Conservation (phyloP, 768 basidiomycete genomes). For the Hygrophoropsis aurantiaca region DNA sequence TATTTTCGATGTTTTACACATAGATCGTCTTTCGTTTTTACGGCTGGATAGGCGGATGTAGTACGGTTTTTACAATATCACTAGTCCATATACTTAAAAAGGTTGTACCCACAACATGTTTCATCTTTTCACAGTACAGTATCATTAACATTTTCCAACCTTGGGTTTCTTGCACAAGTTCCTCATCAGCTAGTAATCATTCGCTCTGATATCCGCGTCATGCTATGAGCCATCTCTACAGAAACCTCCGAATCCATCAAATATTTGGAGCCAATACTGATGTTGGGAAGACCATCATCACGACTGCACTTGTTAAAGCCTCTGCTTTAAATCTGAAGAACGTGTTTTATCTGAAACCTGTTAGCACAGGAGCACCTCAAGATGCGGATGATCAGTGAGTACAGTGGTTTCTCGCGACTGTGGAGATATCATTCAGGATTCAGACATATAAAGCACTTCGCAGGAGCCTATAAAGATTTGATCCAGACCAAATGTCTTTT, state of each 20-base stretch:
- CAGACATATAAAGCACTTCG: constrained; percentile 68
- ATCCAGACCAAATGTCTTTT: constrained; percentile 74
- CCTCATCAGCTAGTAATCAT: too few relatives aligned
- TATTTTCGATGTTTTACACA: constrained; percentile 19
- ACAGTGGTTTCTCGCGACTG: neutral
- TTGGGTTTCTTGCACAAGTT: too few relatives aligned
- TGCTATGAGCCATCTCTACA: constrained; percentile 75
- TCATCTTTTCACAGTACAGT: too few relatives aligned
- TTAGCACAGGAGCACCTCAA: constrained; percentile 79
- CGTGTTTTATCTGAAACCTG: constrained; percentile 82
- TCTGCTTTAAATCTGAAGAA: constrained; percentile 55
- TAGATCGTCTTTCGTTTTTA: constrained; percentile 10
- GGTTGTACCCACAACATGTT: too few relatives aligned
- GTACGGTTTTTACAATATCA: too few relatives aligned
- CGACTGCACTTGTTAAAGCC: constrained; percentile 78
- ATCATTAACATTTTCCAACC: too few relatives aligned
- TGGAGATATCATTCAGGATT: constrained; percentile 1
- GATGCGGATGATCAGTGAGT: constrained; percentile 86
- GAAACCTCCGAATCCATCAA: constrained; percentile 83
- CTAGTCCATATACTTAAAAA: too few relatives aligned
- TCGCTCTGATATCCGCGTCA: too few relatives aligned
- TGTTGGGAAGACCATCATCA: constrained; percentile 92
- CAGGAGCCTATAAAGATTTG: constrained; percentile 35
- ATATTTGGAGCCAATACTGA: constrained; percentile 96
- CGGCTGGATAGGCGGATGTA: neutral